These are phyloP conservation scores for Rhodosporidiobolus odoratus DNA, from an alignment of 768 basidiomycete genomes.

Conservation along the genomic window DNA sequence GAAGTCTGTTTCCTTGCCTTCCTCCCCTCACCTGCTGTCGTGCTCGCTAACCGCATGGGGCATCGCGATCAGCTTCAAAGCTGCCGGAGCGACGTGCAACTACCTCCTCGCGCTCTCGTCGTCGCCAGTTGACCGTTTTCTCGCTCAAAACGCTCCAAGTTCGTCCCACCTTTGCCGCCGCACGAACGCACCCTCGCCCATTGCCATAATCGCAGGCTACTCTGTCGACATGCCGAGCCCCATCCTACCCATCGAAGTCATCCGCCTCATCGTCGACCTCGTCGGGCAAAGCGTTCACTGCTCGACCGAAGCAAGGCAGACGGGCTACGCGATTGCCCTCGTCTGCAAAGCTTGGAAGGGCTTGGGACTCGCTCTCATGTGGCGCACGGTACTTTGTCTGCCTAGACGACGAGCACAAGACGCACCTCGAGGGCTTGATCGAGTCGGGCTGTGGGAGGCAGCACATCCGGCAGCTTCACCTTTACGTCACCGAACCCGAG, in stretches of 20 bases:
- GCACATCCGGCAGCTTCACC: too few relatives aligned
- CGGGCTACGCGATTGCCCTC: neutral
- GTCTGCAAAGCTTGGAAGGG: neutral
- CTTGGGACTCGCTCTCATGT: neutral
- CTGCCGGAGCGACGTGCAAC: too few relatives aligned
- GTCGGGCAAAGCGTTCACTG: neutral
- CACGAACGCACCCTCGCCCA: neutral
- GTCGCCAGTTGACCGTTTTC: too few relatives aligned
- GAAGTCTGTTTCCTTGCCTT: too few relatives aligned
- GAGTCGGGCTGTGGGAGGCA: neutral
- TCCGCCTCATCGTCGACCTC: conserved; percentile 1
- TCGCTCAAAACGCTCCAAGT: neutral
- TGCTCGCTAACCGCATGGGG: too few relatives aligned
- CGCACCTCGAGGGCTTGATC: neutral
- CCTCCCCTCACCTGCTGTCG: too few relatives aligned
- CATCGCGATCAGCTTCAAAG: too few relatives aligned
- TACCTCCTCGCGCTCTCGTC: too few relatives aligned
- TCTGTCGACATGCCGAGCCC: neutral
- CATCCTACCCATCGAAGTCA: neutral
- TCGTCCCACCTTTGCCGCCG: too few relatives aligned
- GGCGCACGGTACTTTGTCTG: neutral
- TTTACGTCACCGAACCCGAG: too few relatives aligned
- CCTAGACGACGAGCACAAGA: neutral
- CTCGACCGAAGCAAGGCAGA: neutral
- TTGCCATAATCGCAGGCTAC: too few relatives aligned